These are phyloP conservation scores for Populus hybrid DNA, from an alignment of 441 rosid species.

Conservation along the genomic window DNA sequence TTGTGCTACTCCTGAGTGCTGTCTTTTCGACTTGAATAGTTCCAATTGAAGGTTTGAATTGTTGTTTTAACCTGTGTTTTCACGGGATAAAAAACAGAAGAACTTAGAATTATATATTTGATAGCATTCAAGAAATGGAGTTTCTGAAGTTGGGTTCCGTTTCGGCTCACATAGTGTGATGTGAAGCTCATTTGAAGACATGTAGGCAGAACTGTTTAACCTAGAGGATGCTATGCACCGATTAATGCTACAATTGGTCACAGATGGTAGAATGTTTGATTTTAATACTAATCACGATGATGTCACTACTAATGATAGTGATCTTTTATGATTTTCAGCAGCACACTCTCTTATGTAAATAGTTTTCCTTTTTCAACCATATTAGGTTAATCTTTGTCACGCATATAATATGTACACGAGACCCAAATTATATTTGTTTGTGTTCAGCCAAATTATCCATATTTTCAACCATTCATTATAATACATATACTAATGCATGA, in stretches of 20 bases:
- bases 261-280: not conserved
- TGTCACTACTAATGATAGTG: not conserved
- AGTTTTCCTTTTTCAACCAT: not conserved
- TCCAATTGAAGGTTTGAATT: not conserved
- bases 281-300: not conserved
- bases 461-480: not conserved
- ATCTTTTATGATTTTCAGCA: not conserved
- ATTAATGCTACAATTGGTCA: not conserved
- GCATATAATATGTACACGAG: not conserved
- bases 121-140: not conserved
- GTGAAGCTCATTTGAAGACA: not conserved
- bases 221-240: not conserved
- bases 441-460: not conserved
- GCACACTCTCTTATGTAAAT: not conserved
- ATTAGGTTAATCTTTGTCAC: not conserved
- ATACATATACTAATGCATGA: not conserved
- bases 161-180: not conserved
- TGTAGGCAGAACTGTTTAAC: not conserved
- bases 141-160: not conserved
- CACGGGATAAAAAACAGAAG: not conserved
- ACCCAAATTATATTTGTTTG: not conserved
- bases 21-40: not conserved
- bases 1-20: not conserved
- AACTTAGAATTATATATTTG: too few species aligned
- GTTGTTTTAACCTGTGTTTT: not conserved